Evolutionary conservation across 441 rosid genomes (phyloP), one percentile per base, ranked within the genome.

Genomic region (Caryocar brasiliense): DNA sequence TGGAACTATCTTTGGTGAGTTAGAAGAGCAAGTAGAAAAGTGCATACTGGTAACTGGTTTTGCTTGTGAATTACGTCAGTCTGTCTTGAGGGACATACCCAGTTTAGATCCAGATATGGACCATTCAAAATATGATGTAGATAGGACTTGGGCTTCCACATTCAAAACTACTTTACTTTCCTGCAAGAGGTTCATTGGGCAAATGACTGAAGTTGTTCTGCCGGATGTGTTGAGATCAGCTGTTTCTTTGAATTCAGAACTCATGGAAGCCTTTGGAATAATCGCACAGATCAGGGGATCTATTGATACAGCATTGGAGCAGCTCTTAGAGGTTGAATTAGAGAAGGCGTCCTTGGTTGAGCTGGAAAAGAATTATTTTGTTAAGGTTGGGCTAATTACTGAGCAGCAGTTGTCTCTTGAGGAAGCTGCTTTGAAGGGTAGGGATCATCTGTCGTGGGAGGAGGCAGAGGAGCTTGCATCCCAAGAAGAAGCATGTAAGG

Each of bases 381-480:
- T 80, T 54, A 76, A 81, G 79, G 96, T 83, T 72, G 85, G 92
- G 58, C 81, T 65, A 63, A 92, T 92, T 55, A 85, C 96, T 30
- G 94, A 92, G 77, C 76, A 76, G 72, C 84, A 82, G 71, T 72
- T 83, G 77, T 91, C 86, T 63, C 94, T 92, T 36, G 88, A 92
- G 71, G 92, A 82, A 82, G 94, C 92, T 59, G 77, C 99, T 29
- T 35, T 79, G 60, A 83, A 82, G 78, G 80, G 95, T 46, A 77
- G 97, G 77, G 97, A 92, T 75, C 82, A 85, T 74, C 84, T 85
- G 36, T 92, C 96, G 17, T 92, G 99, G 97, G 99, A 92, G 76
- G 99, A 92, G 71, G 99, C 96, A 43, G 99, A 92, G 74, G 97
- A 92, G 77, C 85, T 92, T 52, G 89, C 89, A 59, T 82, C 98